Evolutionary conservation across 306 rosid genomes (phyloP).

Genomic region (Urtica urens): DNA sequence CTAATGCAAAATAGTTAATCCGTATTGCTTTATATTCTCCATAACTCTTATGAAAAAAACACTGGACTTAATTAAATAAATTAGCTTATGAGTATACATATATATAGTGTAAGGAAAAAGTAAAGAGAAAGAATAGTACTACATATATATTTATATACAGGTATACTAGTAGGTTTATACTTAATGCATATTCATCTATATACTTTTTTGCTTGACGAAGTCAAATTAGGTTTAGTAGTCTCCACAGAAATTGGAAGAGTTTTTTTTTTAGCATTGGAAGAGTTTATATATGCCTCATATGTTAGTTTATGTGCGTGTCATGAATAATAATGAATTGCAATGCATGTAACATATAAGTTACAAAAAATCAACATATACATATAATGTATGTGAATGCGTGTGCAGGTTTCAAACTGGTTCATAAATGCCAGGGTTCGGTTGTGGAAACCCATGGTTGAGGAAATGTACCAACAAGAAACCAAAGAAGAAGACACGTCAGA

Average conservation of each 20-base stretch:
- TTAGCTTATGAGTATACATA: no score
- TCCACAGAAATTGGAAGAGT: no score
- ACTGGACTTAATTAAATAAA: no score
- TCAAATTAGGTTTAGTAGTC: no score
- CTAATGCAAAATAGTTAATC: no score
- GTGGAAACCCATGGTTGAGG: slow-evolving; percentile 99
- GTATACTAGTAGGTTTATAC: background rate
- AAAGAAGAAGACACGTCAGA: slow-evolving; percentile 21
- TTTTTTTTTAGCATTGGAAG: background rate
- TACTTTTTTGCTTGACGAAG: no score
- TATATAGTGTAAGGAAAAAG: no score
- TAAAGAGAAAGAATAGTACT: background rate
- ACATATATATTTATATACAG: background rate
- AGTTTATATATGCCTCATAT: background rate
- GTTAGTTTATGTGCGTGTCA: background rate
- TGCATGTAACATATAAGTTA: background rate
- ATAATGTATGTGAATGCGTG: no score
- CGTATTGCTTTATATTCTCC: no score
- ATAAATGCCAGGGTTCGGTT: slow-evolving; percentile 97
- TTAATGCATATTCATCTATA: background rate
- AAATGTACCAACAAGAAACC: slow-evolving; percentile 92
- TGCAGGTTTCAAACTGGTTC: slow-evolving; percentile 98
- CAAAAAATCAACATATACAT: background rate
- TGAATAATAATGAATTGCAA: no score
- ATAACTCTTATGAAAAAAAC: no score